These are phyloP conservation scores for Asterochloris erici DNA, from an alignment of 139 green algal species.

Conservation along the genomic window DNA sequence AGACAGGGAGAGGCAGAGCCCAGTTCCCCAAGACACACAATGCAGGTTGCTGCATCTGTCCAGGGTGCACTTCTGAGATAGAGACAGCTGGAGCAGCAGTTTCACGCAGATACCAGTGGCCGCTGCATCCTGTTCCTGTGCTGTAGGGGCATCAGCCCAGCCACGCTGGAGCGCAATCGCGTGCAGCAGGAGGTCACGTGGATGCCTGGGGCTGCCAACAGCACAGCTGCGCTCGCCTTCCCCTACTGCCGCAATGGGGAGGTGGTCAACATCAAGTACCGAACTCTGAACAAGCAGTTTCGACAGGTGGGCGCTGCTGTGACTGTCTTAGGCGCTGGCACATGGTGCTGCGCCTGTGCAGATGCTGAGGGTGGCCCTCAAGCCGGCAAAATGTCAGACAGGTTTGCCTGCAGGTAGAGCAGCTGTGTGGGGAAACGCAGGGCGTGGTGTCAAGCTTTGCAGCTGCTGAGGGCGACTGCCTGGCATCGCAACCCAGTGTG, in stretches of 20 bases:
- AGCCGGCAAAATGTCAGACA: too few species aligned
- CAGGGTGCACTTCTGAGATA: not conserved
- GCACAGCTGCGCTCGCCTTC: conserved; percentile 63
- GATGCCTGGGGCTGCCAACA: not conserved
- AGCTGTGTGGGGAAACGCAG: too few species aligned
- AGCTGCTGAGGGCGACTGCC: too few species aligned
- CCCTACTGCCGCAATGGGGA: conserved; percentile 70
- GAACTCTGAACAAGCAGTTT: conserved; percentile 71
- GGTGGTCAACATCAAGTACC: conserved; percentile 90
- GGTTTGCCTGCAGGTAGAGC: too few species aligned
- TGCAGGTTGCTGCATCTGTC: not conserved
- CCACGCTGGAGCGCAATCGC: conserved; percentile 52
- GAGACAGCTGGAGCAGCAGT: not conserved
- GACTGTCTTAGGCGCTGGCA: too few species aligned
- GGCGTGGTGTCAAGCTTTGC: too few species aligned
- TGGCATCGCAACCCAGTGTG: too few species aligned
- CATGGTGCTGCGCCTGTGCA: too few species aligned
- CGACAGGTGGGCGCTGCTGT: conserved; percentile 40
- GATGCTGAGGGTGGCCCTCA: too few species aligned
- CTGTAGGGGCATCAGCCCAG: conserved; percentile 46
- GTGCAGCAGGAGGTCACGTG: conserved; percentile 38
- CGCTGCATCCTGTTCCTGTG: conserved; percentile 50
- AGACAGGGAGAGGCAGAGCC: not conserved
- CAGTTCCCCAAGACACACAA: not conserved
- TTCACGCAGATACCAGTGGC: not conserved